These are phyloP conservation scores for Myxozyma neglecta DNA, from an alignment of 805 yeast species.

Conservation along the genomic window DNA sequence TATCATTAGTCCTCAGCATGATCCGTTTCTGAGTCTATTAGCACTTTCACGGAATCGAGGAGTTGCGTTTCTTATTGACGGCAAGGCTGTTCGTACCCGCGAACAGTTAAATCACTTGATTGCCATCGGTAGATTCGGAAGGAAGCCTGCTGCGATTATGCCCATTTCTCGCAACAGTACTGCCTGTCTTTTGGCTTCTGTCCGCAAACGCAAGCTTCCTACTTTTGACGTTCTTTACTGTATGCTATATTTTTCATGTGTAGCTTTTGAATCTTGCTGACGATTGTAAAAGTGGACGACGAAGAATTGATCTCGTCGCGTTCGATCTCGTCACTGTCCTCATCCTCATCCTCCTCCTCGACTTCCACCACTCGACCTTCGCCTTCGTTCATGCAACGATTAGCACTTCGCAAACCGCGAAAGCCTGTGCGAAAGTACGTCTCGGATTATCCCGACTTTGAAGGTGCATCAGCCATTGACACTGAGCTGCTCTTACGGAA, in stretches of 20 bases:
- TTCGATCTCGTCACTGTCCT: slow-evolving; percentile 11
- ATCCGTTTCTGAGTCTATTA: slow-evolving; percentile 17
- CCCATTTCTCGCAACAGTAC: slow-evolving; percentile 1
- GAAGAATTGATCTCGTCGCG: slow-evolving; percentile 1
- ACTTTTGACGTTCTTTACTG: slow-evolving; percentile 24
- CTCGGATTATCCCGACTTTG: slow-evolving; percentile 21
- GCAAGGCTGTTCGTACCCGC: slow-evolving; percentile 24
- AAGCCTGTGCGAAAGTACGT: slow-evolving; percentile 3
- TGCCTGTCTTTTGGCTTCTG: background rate
- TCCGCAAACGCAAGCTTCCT: slow-evolving; percentile 9
- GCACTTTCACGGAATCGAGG: slow-evolving; percentile 14
- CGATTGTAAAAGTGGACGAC: background rate
- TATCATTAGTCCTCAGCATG: slow-evolving; percentile 8
- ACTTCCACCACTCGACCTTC: slow-evolving; percentile 2
- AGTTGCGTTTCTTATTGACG: slow-evolving; percentile 20
- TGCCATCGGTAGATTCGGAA: slow-evolving; percentile 27
- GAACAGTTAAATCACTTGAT: slow-evolving; percentile 26
- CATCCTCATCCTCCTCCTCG: slow-evolving; percentile 7
- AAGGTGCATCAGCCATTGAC: slow-evolving; percentile 23
- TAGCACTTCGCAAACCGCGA: slow-evolving; percentile 4
- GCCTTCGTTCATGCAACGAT: slow-evolving; percentile 3
- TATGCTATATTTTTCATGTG: background rate
- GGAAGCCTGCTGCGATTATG: slow-evolving; percentile 11
- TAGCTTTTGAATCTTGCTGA: too few species aligned
- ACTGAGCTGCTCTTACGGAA: slow-evolving; percentile 13